phyloP scores from a whole-genome alignment of 169 alveolate genomes.

The Plasmodium blacklocki region DNA sequence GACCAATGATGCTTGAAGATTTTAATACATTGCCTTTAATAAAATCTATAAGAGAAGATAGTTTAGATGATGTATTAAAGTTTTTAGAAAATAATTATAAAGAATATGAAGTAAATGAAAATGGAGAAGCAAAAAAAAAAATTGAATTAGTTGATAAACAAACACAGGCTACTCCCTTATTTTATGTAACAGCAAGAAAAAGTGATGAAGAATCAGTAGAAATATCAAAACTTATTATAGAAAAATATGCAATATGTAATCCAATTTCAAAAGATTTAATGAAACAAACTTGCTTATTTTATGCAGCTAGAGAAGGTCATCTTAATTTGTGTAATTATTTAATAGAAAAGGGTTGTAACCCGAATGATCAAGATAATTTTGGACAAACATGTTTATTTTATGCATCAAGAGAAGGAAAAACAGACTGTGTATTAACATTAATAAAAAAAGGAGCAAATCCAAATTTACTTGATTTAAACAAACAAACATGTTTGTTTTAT shows the following conservation, averaged over 20 bases:
- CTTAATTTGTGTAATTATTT: slow-evolving; percentile 88
- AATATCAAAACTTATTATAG: slow-evolving; percentile 87
- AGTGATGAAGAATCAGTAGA: slow-evolving; percentile 90
- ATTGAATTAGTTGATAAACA: slow-evolving; percentile 80
- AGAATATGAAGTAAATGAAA: slow-evolving; percentile 54
- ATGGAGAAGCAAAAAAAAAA: slow-evolving; percentile 41
- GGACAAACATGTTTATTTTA: slow-evolving; percentile 93
- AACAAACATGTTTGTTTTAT: slow-evolving; percentile 93
- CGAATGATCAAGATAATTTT: slow-evolving; percentile 91
- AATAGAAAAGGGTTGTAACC: slow-evolving; percentile 90
- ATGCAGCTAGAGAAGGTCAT: slow-evolving; percentile 95
- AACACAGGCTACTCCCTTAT: slow-evolving; percentile 88
- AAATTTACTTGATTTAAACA: slow-evolving; percentile 89
- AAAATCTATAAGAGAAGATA: slow-evolving; percentile 64
- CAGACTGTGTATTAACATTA: slow-evolving; percentile 85
- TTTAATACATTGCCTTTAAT: slow-evolving; percentile 74
- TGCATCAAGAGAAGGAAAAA: slow-evolving; percentile 95
- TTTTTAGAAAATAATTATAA: slow-evolving; percentile 61
- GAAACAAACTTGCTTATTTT: slow-evolving; percentile 93
- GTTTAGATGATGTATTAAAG: slow-evolving; percentile 35
- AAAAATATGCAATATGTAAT: slow-evolving; percentile 84
- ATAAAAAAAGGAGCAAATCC: slow-evolving; percentile 90
- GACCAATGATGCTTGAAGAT: slow-evolving; percentile 66
- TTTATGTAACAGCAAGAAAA: slow-evolving; percentile 89
- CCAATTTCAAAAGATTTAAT: slow-evolving; percentile 89